Conservation (phyloP, 163 green algal species). For the Trebouxiophyceae sp. region DNA sequence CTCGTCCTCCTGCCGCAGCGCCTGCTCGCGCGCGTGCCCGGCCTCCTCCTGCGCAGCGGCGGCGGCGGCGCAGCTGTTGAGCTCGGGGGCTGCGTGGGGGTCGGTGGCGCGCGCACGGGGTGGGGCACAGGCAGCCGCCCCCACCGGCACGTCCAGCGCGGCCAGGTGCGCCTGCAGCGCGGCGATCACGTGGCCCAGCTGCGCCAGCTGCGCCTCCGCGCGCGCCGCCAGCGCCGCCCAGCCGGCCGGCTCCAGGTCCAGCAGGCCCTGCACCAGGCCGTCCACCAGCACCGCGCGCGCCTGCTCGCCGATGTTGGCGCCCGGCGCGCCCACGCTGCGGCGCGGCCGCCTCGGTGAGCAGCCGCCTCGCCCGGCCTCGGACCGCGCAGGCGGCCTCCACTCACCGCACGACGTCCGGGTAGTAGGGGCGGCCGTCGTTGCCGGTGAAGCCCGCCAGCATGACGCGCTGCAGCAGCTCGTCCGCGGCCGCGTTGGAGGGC, state of each 20-base stretch:
- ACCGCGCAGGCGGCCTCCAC: too few relatives aligned
- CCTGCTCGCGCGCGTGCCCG: not conserved
- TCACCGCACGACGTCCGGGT: conserved; percentile 75
- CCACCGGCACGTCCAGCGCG: not conserved
- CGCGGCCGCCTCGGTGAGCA: too few relatives aligned
- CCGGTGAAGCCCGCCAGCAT: conserved; percentile 57
- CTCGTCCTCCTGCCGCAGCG: conserved; percentile 1
- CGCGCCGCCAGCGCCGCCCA: not conserved
- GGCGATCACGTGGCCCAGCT: conserved; percentile 9
- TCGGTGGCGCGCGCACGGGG: too few relatives aligned
- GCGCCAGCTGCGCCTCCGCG: not conserved
- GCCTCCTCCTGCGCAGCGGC: not conserved
- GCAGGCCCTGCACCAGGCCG: not conserved
- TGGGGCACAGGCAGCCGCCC: too few relatives aligned
- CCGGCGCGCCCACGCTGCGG: not conserved
- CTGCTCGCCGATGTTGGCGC: not conserved
- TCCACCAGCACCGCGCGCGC: not conserved
- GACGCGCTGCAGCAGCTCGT: conserved; percentile 84
- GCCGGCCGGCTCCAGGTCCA: not conserved
- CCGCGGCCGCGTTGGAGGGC: conserved; percentile 91
- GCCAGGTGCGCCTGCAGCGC: not conserved
- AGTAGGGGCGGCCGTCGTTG: conserved; percentile 38
- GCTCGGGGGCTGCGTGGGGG: too few relatives aligned
- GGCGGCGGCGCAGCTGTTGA: too few relatives aligned
- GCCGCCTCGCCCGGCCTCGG: conserved; percentile 43